phyloP scores from a whole-genome alignment of 2,329 filamentous ascomycete species.

The Penicillium concentricum region DNA sequence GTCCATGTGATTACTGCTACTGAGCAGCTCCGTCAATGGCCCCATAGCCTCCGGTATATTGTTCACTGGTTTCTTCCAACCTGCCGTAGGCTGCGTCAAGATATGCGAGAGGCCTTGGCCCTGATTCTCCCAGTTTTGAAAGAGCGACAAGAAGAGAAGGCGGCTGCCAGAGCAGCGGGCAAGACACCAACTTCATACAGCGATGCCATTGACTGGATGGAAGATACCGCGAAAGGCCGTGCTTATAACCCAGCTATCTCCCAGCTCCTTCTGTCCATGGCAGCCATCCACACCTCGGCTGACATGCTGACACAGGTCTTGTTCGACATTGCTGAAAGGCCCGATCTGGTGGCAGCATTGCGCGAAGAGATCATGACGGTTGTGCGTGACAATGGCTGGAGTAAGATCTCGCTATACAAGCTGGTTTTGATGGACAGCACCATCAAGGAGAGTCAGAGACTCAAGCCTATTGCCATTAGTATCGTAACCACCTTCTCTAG shows the following conservation, averaged over 20 bases:
- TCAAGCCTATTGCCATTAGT: constrained; percentile 28
- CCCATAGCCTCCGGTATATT: background rate
- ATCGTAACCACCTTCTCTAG: background rate
- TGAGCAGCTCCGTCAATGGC: background rate
- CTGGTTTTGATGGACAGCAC: constrained; percentile 45
- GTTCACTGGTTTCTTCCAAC: background rate
- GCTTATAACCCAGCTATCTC: constrained; percentile 18
- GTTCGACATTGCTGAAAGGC: constrained; percentile 15
- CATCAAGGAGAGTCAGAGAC: constrained; percentile 41
- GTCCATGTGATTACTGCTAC: background rate
- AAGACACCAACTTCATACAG: constrained; percentile 7
- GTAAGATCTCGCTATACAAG: constrained; percentile 38
- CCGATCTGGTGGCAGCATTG: constrained; percentile 12
- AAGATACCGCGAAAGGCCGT: constrained; percentile 22
- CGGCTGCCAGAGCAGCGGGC: background rate
- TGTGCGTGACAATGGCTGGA: constrained; percentile 26
- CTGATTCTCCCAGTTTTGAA: constrained; percentile 1
- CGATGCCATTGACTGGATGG: constrained; percentile 28
- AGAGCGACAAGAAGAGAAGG: background rate
- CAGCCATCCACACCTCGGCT: constrained; percentile 23
- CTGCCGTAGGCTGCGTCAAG: background rate
- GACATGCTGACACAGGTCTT: constrained; percentile 26
- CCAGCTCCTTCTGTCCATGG: constrained; percentile 23
- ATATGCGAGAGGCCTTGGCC: background rate
- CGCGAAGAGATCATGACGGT: constrained; percentile 24